Evolutionary conservation across 2,329 filamentous ascomycete species (phyloP).

Genomic region (Lachnellula willkommii): DNA sequence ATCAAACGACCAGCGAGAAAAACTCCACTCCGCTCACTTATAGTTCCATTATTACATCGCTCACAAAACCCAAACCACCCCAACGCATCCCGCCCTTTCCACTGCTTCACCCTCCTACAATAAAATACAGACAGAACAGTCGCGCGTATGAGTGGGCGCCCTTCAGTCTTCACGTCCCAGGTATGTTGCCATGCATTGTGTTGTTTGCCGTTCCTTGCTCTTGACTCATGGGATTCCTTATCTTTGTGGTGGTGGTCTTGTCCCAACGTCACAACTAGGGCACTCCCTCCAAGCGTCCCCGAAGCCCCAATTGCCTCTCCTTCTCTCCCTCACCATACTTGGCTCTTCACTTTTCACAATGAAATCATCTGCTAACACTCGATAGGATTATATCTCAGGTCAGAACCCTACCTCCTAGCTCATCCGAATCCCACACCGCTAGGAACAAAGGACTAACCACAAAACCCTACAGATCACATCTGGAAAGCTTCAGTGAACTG

Average conservation of each 20-base stretch:
- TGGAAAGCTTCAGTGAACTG: conserved; percentile 40
- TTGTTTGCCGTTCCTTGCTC: conserved; percentile 6
- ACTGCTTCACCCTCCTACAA: neutral
- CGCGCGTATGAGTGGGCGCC: conserved; percentile 81
- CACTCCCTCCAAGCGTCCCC: neutral
- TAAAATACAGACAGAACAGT: conserved; percentile 18
- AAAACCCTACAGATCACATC: conserved; percentile 35
- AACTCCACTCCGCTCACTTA: neutral
- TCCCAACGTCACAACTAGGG: conserved; percentile 7
- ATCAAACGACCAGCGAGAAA: no score
- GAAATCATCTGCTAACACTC: conserved; percentile 38
- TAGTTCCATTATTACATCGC: neutral
- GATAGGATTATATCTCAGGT: conserved; percentile 73
- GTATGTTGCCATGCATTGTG: conserved; percentile 41
- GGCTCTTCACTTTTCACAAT: conserved; percentile 4
- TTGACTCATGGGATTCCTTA: conserved; percentile 17
- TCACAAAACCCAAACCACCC: neutral
- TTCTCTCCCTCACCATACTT: conserved; percentile 9
- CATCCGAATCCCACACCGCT: conserved; percentile 19
- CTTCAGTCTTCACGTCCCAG: conserved; percentile 82
- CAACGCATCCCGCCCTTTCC: neutral
- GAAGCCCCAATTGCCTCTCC: conserved; percentile 4
- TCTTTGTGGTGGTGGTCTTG: conserved; percentile 15
- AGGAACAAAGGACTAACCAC: conserved; percentile 15
- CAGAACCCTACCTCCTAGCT: conserved; percentile 9